These are phyloP conservation scores for Cryomyces minteri DNA, from an alignment of 495 filamentous ascomycete species.

Conservation along the genomic window DNA sequence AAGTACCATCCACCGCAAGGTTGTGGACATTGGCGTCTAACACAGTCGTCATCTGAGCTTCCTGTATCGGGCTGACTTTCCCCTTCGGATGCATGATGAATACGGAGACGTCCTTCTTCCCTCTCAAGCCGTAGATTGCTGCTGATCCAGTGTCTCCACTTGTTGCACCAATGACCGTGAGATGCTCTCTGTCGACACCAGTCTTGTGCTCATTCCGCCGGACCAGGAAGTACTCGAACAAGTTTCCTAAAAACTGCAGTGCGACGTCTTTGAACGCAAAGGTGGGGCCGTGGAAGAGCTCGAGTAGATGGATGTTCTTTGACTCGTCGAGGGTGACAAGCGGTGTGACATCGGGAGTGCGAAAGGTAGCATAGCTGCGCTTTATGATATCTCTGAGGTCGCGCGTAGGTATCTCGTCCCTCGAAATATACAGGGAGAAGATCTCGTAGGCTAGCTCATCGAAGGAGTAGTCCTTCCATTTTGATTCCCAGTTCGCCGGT, in stretches of 20 bases:
- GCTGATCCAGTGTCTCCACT: conserved; percentile 90
- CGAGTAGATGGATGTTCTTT: conserved; percentile 35
- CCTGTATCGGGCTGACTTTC: conserved; percentile 67
- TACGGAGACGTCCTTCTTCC: conserved; percentile 88
- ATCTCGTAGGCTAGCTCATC: conserved; percentile 61
- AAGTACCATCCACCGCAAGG: conserved; percentile 66
- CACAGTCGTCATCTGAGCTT: conserved; percentile 89
- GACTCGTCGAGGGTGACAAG: conserved; percentile 44
- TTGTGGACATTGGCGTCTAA: conserved; percentile 80
- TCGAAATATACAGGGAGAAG: conserved; percentile 63
- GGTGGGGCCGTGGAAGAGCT: conserved; percentile 97
- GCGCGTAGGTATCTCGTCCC: conserved; percentile 56
- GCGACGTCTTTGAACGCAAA: conserved; percentile 90
- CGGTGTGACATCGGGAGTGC: conserved; percentile 52
- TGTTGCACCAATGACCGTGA: conserved; percentile 83
- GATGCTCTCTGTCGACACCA: conserved; percentile 56
- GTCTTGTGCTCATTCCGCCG: conserved; percentile 59
- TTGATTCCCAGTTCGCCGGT: conserved; percentile 35
- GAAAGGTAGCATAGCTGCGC: conserved; percentile 74
- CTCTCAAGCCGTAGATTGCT: conserved; percentile 91
- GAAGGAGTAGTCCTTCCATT: conserved; percentile 63
- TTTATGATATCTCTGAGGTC: conserved; percentile 70
- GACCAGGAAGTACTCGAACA: conserved; percentile 90
- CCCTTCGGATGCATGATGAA: conserved; percentile 81
- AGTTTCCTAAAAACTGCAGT: conserved; percentile 78